Conservation (phyloP, 2,329 filamentous ascomycete genomes). For the Fusarium tupiense region DNA sequence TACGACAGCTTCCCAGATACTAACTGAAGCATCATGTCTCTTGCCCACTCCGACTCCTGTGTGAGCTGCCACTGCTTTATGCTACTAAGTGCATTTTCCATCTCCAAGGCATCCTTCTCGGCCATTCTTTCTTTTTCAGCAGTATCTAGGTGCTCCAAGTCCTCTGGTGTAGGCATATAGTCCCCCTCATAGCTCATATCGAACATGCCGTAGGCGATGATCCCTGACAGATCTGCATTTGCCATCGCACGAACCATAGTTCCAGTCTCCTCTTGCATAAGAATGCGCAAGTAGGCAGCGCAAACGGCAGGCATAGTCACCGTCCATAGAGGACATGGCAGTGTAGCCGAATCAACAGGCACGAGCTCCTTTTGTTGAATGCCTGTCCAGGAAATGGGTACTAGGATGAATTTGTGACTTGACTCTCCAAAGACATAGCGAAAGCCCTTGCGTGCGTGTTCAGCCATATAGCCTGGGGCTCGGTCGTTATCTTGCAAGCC, state of each 20-base stretch:
- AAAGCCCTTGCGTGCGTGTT: fast-evolving
- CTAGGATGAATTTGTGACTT: background rate
- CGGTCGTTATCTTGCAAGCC: fast-evolving
- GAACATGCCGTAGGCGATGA: background rate
- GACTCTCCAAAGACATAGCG: background rate
- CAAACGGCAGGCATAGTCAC: fast-evolving
- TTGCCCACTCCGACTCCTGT: background rate
- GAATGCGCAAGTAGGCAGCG: background rate
- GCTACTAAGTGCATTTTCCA: background rate
- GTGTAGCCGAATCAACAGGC: fast-evolving
- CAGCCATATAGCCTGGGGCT: background rate
- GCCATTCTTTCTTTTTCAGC: background rate
- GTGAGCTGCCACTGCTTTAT: background rate
- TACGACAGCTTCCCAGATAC: background rate
- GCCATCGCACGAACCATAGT: background rate
- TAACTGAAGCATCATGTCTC: background rate
- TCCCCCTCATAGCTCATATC: background rate
- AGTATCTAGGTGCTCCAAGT: background rate
- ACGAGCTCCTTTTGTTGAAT: background rate
- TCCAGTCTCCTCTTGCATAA: fast-evolving
- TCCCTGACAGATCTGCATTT: background rate
- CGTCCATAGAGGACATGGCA: background rate
- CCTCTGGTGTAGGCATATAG: background rate
- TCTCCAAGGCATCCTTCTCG: background rate
- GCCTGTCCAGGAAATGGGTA: background rate